Conservation (phyloP, 1,284 basidiomycete genomes). For the Cryptococcus hybrid region DNA sequence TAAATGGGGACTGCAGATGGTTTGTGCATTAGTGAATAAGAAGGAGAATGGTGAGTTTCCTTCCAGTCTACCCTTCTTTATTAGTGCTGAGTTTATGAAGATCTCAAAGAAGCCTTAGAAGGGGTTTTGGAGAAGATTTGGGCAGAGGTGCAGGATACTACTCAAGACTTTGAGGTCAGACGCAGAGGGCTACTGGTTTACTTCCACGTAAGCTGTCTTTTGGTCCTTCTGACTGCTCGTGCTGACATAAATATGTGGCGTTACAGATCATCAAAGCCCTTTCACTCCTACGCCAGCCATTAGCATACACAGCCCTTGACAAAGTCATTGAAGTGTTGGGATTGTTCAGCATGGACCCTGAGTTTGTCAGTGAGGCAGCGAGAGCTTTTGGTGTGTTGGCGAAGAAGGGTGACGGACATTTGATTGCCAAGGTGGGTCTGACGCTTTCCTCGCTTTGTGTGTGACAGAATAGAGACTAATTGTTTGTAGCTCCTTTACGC, state of each 20-base stretch:
- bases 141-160: slow-evolving; percentile 35
- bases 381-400: slow-evolving; percentile 66
- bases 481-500: slow-evolving; percentile 68
- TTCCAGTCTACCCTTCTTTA: neutral
- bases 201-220: slow-evolving; percentile 21
- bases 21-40: slow-evolving; percentile 75
- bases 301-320: slow-evolving; percentile 60
- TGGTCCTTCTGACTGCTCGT: neutral
- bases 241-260: neutral
- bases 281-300: slow-evolving; percentile 67
- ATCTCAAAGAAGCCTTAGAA: slow-evolving; percentile 55
- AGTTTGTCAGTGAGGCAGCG: slow-evolving; percentile 57
- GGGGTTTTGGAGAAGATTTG: slow-evolving; percentile 52
- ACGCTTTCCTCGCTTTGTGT: neutral
- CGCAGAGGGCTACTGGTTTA: slow-evolving; percentile 25
- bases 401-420: slow-evolving; percentile 52
- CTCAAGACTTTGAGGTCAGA: slow-evolving; percentile 19
- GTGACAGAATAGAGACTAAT: neutral
- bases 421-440: slow-evolving; percentile 65
- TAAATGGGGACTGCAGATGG: slow-evolving; percentile 60
- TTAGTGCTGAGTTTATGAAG: slow-evolving; percentile 41
- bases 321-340: slow-evolving; percentile 66
- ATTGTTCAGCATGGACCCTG: slow-evolving; percentile 52
- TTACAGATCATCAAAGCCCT: slow-evolving; percentile 73
- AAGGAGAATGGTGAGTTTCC: slow-evolving; percentile 58